A percentile compares a stretch with the other conserved stretches of the same genome.
Evolutionary conservation across 768 basidiomycete genomes (phyloP).

Genomic region (Lanmaoa pseudosensibilis): DNA sequence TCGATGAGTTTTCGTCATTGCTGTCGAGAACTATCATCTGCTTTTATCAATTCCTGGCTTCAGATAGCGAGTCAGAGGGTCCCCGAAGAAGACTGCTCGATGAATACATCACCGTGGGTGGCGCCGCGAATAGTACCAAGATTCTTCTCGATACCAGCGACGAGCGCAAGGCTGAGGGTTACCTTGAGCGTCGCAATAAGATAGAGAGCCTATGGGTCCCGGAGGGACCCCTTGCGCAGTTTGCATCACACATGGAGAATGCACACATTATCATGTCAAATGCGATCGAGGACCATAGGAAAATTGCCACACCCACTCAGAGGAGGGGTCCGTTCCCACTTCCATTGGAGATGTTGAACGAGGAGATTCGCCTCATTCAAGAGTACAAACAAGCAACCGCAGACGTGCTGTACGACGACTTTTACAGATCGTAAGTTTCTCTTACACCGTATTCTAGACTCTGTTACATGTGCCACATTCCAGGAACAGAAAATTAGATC

Average conservation of each 20-base stretch:
- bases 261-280: constrained; percentile 17
- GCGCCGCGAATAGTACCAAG: constrained; percentile 25
- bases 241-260: constrained; percentile 24
- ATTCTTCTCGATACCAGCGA: constrained; percentile 25
- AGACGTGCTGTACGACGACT: constrained; percentile 19
- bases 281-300: constrained; percentile 23
- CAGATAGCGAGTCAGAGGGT: constrained; percentile 23
- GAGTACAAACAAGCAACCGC: constrained; percentile 20
- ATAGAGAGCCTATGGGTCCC: constrained; percentile 21
- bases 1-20: constrained; percentile 23
- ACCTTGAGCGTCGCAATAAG: constrained; percentile 21
- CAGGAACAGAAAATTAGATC: constrained; percentile 21
- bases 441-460: too few relatives aligned
- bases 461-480: not conserved
- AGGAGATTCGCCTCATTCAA: constrained; percentile 23
- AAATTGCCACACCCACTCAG: constrained; percentile 7
- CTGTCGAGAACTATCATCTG: constrained; percentile 27
- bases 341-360: constrained; percentile 22
- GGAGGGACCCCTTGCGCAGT: constrained; percentile 16
- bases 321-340: constrained; percentile 25
- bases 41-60: constrained; percentile 29
- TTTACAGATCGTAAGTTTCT: constrained; percentile 20
- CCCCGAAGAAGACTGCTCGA: constrained; percentile 25
- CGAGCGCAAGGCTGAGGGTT: constrained; percentile 23
- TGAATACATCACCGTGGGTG: constrained; percentile 30